Evolutionary conservation across 352 stramenopile genomes (phyloP), one percentile per base, ranked within the genome.

Genomic region (Globisporangium heterothallicum): DNA sequence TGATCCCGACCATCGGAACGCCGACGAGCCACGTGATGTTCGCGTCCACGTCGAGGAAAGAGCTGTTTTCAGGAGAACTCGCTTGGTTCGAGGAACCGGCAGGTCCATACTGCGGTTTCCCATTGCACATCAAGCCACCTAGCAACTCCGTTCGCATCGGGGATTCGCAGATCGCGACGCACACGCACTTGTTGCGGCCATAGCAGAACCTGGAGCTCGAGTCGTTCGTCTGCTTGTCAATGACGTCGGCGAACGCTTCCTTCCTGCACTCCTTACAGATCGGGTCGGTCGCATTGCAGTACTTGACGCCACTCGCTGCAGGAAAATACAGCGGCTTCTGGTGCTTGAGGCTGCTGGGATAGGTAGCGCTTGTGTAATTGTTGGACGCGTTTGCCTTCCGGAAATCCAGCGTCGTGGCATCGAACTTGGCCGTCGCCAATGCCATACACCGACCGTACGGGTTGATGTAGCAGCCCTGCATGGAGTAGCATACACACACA

Each of bases 111-210:
- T 40, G 29, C 10, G 30, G 45, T 18, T 50, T 41, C 3, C 53
- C 53, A 12, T 59, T 24, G 53, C 71, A 45, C 52, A 66, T 62
- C 68, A 75, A 30, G 42, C 63, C 47, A 22, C 68, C 56, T 36
- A 74, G 63, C 26, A 70, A 63, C 7, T 63, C 59, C 22, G 61
- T 5, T n/a, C 59, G 19, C 1, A 55, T 46, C 10, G 56, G 40
- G 0, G 61, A 66, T 24, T 80, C 70, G 30, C 70, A 80, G 24
- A 77, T 64, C 2, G 70, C 68, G 6, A 80, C 43, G 47, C 70
- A 80, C 6, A 80, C 68, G 38, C 70, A 80, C 22, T 46, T 51
- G 24, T 67, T 66, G 45, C 71, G 30, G 8, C 70, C 70, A 38
- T 49, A 46, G 40, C 70, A 80, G 46, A 65, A 80, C 24, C 55